A percentile compares a stretch with the other conserved stretches of the same genome.
These are phyloP conservation scores for Flaveria robusta DNA, from an alignment of 129 eudicot genomes.

Conservation along the genomic window DNA sequence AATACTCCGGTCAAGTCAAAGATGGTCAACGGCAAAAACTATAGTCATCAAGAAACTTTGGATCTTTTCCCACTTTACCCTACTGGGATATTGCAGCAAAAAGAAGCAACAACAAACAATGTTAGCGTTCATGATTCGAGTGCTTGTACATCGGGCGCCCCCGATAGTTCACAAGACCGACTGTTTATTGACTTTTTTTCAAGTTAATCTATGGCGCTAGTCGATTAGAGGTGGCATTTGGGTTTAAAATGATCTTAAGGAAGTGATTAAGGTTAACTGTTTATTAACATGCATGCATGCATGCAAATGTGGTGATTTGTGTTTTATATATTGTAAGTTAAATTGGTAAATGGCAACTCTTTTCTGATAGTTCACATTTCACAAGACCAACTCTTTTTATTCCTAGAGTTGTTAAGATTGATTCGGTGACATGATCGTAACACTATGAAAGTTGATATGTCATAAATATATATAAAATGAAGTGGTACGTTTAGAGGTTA, in stretches of 20 bases:
- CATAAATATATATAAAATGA: too few relatives aligned
- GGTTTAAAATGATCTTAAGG: background rate
- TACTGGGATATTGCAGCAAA: constrained; percentile 41
- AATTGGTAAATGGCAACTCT: background rate
- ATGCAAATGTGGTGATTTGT: constrained; percentile 19
- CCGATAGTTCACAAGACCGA: constrained; percentile 24
- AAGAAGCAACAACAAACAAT: constrained; percentile 15
- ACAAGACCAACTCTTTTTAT: too few relatives aligned
- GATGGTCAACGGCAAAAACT: constrained; percentile 29
- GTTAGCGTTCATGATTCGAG: background rate
- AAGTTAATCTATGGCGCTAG: background rate
- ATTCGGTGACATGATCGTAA: too few relatives aligned
- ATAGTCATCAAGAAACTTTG: constrained; percentile 39
- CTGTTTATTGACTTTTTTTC: constrained; percentile 28
- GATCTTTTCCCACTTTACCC: constrained; percentile 44
- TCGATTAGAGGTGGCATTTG: background rate
- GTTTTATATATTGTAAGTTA: background rate
- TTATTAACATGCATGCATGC: constrained; percentile 13
- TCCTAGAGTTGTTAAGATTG: too few relatives aligned
- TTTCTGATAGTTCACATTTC: too few relatives aligned
- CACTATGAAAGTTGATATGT: too few relatives aligned
- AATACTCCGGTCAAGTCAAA: constrained; percentile 26
- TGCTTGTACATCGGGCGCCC: constrained; percentile 13
- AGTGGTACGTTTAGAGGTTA: too few relatives aligned
- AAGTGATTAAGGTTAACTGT: background rate